A percentile compares a stretch with the other conserved stretches of the same genome.
Conservation (phyloP, 805 yeast species). For the Millerozyma acaciae region DNA sequence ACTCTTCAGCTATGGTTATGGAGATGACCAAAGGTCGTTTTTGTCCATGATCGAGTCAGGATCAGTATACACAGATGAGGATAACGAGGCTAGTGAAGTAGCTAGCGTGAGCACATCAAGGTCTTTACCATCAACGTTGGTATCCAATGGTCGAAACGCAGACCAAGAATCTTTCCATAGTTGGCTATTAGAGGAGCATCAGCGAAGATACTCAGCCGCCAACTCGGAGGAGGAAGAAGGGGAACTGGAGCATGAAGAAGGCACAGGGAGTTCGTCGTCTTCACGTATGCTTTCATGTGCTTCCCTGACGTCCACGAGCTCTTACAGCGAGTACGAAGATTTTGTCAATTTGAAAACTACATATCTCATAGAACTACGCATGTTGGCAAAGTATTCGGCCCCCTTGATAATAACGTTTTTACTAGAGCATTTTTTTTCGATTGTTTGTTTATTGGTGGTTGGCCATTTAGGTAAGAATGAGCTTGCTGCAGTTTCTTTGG, state of each 20-base stretch:
- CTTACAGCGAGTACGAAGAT: constrained; percentile 24
- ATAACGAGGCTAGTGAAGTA: constrained; percentile 31
- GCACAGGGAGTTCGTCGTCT: constrained; percentile 5
- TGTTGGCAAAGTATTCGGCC: constrained; percentile 30
- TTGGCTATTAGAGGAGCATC: constrained; percentile 43
- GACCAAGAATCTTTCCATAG: constrained; percentile 40
- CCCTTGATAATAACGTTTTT: constrained; percentile 41
- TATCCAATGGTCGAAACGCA: constrained; percentile 31
- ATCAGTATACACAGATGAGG: constrained; percentile 20
- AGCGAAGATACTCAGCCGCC: constrained; percentile 28
- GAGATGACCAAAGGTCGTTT: constrained; percentile 42
- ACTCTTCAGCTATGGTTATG: constrained; percentile 39
- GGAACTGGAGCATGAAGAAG: constrained; percentile 8
- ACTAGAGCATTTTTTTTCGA: constrained; percentile 41
- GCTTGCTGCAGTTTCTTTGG: constrained; percentile 44
- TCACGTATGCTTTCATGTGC: too few relatives aligned
- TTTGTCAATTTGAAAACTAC: constrained; percentile 28
- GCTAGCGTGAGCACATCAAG: constrained; percentile 40
- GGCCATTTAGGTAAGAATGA: constrained; percentile 44
- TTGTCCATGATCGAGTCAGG: constrained; percentile 37
- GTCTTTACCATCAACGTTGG: constrained; percentile 38
- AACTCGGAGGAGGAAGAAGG: constrained; percentile 11
- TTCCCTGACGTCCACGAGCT: constrained; percentile 3
- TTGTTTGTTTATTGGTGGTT: constrained; percentile 40
- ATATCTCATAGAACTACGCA: constrained; percentile 21